These are phyloP conservation scores for Aspergillus egyptiacus DNA, from an alignment of 495 filamentous ascomycete genomes.

Conservation along the genomic window DNA sequence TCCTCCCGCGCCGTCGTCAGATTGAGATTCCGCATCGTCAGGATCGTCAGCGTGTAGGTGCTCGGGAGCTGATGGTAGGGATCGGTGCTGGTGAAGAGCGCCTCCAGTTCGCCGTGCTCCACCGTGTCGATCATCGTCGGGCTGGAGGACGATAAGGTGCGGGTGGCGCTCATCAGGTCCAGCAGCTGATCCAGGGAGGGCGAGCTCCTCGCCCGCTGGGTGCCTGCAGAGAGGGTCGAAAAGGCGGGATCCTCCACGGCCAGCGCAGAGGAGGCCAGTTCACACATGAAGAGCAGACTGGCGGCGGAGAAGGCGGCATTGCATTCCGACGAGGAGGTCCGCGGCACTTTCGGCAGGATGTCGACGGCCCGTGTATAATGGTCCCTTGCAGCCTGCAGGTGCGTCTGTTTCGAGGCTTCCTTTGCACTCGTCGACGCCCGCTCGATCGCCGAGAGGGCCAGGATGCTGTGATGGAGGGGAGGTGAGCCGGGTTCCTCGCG, in stretches of 20 bases:
- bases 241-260: not conserved
- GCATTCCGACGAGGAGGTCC: not conserved
- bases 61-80: constrained; percentile 4
- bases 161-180: not conserved
- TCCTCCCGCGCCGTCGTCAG: not conserved
- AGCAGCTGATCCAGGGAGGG: not conserved
- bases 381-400: not conserved
- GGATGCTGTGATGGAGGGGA: not conserved
- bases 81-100: not conserved
- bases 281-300: not conserved
- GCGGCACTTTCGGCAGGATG: not conserved
- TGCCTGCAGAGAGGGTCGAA: not conserved
- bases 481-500: not conserved
- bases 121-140: not conserved
- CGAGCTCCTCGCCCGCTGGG: not conserved
- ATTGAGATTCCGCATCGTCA: not conserved
- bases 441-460: not conserved
- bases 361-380: not conserved
- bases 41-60: constrained; percentile 1
- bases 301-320: not conserved
- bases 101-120: not conserved
- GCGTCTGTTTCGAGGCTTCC: not conserved
- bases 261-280: not conserved
- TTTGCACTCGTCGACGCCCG: not conserved
- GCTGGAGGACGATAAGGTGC: not conserved